phyloP scores from a whole-genome alignment of 805 yeast genomes.

The Barnettozyma siamensis region DNA sequence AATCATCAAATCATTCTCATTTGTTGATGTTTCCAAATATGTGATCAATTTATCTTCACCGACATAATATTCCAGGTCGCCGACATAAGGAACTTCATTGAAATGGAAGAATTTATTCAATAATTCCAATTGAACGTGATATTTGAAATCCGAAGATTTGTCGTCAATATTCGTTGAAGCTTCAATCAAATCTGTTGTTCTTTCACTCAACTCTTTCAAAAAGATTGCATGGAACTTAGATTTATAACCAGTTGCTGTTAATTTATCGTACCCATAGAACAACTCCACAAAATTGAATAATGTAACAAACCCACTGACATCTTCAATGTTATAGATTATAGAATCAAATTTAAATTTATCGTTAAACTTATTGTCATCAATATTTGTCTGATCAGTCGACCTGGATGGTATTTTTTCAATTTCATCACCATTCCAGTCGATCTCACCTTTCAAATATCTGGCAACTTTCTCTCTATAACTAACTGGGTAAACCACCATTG shows the following conservation, averaged over 20 bases:
- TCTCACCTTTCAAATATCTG: constrained; percentile 23
- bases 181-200: constrained; percentile 65
- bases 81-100: constrained; percentile 54
- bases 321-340: constrained; percentile 22
- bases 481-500: constrained; percentile 56
- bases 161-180: constrained; percentile 42
- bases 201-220: constrained; percentile 53
- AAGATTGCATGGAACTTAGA: constrained; percentile 45
- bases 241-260: constrained; percentile 20
- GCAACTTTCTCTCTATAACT: constrained; percentile 49
- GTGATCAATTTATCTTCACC: constrained; percentile 60
- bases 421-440: constrained; percentile 27
- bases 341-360: constrained; percentile 13
- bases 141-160: constrained; percentile 9
- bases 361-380: constrained; percentile 8
- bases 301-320: constrained; percentile 19
- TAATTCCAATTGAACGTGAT: constrained; percentile 29
- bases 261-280: constrained; percentile 24
- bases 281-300: constrained; percentile 21
- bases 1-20: constrained; percentile 18
- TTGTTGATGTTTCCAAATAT: constrained; percentile 74
- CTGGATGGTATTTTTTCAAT: constrained; percentile 9
- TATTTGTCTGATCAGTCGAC: constrained; percentile 6
- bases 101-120: constrained; percentile 31
- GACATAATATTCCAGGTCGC: constrained; percentile 64